phyloP scores from a whole-genome alignment of 176 grass and related monocot species.

The Thinopyrum elongatum region DNA sequence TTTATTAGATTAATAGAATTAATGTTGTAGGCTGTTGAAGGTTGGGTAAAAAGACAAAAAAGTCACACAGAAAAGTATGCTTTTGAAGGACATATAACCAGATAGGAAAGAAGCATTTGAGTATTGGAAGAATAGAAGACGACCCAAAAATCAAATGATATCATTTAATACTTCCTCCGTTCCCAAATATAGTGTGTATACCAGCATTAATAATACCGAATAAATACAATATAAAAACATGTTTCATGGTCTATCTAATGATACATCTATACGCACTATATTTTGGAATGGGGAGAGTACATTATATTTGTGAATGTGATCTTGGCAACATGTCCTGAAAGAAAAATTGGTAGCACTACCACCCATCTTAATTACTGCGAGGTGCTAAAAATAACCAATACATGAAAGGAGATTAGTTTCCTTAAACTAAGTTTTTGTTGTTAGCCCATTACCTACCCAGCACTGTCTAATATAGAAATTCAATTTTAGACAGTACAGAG shows the following conservation, averaged over 20 bases:
- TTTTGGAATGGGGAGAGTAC: not conserved
- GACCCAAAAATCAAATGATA: not conserved
- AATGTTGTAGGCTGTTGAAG: conserved; percentile 14
- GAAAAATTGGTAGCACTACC: conserved; percentile 2
- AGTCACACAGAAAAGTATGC: not conserved
- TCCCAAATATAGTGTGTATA: not conserved
- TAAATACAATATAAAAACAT: too few relatives aligned
- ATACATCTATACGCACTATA: not conserved
- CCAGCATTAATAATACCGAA: not conserved
- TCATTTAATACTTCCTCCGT: not conserved
- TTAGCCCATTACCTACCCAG: not conserved
- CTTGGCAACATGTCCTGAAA: conserved; percentile 10
- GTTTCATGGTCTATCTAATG: too few relatives aligned
- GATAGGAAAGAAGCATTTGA: not conserved
- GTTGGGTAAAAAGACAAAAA: not conserved
- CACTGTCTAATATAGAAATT: conserved; percentile 5
- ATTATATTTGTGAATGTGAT: not conserved
- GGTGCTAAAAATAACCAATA: not conserved
- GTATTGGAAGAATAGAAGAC: not conserved
- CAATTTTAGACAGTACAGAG: not conserved
- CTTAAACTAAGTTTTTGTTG: conserved; percentile 3
- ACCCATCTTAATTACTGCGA: not conserved
- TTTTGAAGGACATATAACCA: not conserved
- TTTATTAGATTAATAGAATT: conserved; percentile 19
- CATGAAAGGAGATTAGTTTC: conserved; percentile 4